phyloP scores from a whole-genome alignment of 2,329 filamentous ascomycete species.

The Pochonia chlamydosporia region DNA sequence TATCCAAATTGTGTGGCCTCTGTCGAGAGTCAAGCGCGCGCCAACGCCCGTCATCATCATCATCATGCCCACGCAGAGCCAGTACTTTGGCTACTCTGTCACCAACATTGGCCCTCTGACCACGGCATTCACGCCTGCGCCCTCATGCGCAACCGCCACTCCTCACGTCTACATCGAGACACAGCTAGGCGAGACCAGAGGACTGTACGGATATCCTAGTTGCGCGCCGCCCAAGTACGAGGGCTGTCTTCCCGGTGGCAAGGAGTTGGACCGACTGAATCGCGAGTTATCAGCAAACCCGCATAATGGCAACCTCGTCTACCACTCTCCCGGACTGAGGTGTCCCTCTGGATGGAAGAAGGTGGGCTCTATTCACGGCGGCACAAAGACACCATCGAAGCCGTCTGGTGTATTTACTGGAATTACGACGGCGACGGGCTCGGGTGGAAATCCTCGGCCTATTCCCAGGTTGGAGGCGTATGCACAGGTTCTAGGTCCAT shows the following conservation, averaged over 20 bases:
- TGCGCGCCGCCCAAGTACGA: slow-evolving; percentile 8
- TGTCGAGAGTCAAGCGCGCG: background rate
- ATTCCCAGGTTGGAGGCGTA: slow-evolving; percentile 2
- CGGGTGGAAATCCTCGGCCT: background rate
- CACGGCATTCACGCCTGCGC: slow-evolving; percentile 20
- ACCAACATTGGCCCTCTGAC: slow-evolving; percentile 25
- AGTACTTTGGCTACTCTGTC: slow-evolving; percentile 15
- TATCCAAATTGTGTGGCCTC: background rate
- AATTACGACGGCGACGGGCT: background rate
- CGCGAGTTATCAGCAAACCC: background rate
- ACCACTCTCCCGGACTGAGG: slow-evolving; percentile 17
- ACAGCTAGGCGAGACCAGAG: background rate
- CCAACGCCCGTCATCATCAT: no score
- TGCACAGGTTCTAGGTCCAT: slow-evolving; percentile 7
- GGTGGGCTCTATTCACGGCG: slow-evolving; percentile 11
- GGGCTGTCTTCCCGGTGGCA: slow-evolving; percentile 17
- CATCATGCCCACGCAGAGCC: slow-evolving; percentile 19
- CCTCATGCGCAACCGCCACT: slow-evolving; percentile 15
- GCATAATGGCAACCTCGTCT: slow-evolving; percentile 10
- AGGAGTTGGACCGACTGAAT: slow-evolving; percentile 8
- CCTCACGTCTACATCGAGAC: slow-evolving; percentile 6
- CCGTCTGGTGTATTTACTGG: slow-evolving; percentile 11
- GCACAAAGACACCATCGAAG: slow-evolving; percentile 1
- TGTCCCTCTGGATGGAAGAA: slow-evolving; percentile 21
- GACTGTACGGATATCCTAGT: slow-evolving; percentile 4